phyloP scores from a whole-genome alignment of 2,329 filamentous ascomycete species.

The Pestalotiopsis sp. region DNA sequence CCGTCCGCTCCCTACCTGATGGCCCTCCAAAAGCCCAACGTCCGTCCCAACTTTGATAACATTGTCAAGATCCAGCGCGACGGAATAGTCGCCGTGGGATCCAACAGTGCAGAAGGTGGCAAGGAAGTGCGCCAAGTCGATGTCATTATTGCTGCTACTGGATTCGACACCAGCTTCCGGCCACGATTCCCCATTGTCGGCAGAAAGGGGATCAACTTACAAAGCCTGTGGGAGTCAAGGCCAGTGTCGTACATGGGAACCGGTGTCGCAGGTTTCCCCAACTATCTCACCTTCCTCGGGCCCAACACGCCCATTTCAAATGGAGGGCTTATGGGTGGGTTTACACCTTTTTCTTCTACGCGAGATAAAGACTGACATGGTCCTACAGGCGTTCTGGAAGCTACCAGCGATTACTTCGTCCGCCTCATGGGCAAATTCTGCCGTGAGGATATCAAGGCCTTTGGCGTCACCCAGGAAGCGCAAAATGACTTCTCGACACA shows the following conservation, averaged over 20 bases:
- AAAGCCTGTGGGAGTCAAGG: background rate
- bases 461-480: background rate
- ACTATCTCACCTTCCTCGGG: conserved; percentile 4
- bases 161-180: background rate
- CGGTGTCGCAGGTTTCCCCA: background rate
- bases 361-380: background rate
- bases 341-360: background rate
- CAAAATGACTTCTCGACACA: background rate
- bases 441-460: background rate
- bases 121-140: background rate
- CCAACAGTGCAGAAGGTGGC: background rate
- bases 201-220: background rate
- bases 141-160: background rate
- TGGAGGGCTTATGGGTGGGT: background rate
- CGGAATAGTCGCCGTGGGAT: background rate
- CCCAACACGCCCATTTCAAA: conserved; percentile 4
- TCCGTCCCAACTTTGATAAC: background rate
- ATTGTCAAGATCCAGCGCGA: background rate
- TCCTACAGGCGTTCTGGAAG: background rate
- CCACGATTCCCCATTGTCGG: conserved; percentile 5
- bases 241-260: background rate
- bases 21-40: background rate
- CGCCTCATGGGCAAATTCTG: background rate
- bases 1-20: background rate
- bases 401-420: background rate